Evolutionary conservation across 768 basidiomycete genomes (phyloP).

Genomic region (Boletus reticulatus): DNA sequence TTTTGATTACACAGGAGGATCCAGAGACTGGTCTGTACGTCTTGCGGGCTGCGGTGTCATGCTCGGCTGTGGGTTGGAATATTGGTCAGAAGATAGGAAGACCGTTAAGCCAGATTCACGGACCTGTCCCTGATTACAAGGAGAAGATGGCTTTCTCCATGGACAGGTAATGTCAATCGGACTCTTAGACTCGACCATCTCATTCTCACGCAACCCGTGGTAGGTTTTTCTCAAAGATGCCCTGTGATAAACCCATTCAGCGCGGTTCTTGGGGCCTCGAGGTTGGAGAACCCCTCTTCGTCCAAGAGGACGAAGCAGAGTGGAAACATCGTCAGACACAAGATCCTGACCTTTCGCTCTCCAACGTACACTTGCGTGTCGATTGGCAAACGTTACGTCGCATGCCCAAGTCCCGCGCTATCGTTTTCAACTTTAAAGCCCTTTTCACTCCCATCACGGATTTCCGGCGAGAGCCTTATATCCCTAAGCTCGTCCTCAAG

Average conservation of each 20-base stretch:
- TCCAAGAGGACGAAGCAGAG: constrained; percentile 39
- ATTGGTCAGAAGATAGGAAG: constrained; percentile 46
- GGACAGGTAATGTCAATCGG: constrained; percentile 37
- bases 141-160: constrained; percentile 48
- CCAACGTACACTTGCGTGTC: constrained; percentile 46
- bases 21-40: constrained; percentile 41
- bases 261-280: constrained; percentile 52
- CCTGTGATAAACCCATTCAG: constrained; percentile 48
- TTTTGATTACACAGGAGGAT: constrained; percentile 43
- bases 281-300: constrained; percentile 47
- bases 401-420: constrained; percentile 44
- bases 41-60: constrained; percentile 44
- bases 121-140: constrained; percentile 48
- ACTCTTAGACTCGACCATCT: neutral
- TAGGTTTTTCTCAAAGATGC: constrained; percentile 49
- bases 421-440: constrained; percentile 54
- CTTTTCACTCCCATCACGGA: constrained; percentile 48
- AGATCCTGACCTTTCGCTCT: constrained; percentile 34
- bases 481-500: constrained; percentile 46
- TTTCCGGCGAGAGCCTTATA: constrained; percentile 45
- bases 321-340: constrained; percentile 35
- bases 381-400: constrained; percentile 57
- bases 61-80: constrained; percentile 52
- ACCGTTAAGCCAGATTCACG: constrained; percentile 45
- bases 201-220: neutral